Evolutionary conservation across 164 flowering plant species (phyloP).

Genomic region (Liriodendron chinense): DNA sequence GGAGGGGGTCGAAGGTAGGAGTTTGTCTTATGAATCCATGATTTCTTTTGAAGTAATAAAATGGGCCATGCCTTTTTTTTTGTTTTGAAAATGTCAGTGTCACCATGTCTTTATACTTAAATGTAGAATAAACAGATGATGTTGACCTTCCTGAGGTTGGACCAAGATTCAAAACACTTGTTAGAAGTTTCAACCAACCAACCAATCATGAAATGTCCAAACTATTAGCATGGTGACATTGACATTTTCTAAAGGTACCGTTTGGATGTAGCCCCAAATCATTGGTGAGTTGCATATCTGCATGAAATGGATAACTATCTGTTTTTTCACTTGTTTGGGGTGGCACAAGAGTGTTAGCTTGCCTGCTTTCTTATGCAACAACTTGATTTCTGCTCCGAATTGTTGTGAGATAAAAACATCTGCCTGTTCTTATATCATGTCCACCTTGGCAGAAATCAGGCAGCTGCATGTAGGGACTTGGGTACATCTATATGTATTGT

Average conservation of each 20-base stretch:
- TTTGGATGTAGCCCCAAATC: not conserved
- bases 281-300: not conserved
- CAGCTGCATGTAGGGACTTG: not conserved
- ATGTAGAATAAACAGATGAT: not conserved
- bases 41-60: not conserved
- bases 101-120: not conserved
- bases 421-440: not conserved
- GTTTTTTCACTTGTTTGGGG: not conserved
- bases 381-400: not conserved
- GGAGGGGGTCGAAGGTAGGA: conserved; percentile 87
- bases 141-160: too few relatives aligned
- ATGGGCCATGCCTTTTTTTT: too few relatives aligned
- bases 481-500: not conserved
- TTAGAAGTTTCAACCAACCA: too few relatives aligned
- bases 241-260: not conserved
- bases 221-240: not conserved
- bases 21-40: not conserved
- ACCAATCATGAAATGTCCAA: too few relatives aligned
- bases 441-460: not conserved
- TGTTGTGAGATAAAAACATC: not conserved
- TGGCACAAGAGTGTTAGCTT: not conserved
- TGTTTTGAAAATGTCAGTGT: too few relatives aligned
- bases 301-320: not conserved
- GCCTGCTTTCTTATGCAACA: not conserved
- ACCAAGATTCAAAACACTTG: too few relatives aligned